Evolutionary conservation across 2,329 filamentous ascomycete species (phyloP).

Genomic region (Macroventuria anomochaeta): DNA sequence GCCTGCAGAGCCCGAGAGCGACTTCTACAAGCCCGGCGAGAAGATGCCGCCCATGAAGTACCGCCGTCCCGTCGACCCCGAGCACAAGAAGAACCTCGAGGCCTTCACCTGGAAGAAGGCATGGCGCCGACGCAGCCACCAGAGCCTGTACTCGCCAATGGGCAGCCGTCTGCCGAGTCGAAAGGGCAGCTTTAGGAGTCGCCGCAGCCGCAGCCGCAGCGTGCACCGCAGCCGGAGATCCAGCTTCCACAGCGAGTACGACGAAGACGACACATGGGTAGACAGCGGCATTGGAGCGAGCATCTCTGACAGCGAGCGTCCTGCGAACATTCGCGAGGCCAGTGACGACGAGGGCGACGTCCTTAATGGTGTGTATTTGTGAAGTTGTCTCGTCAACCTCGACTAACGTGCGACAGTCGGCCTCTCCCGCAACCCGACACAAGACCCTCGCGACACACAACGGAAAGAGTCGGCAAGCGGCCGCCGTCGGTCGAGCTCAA

Average conservation of each 20-base stretch:
- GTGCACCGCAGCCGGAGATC: slow-evolving; percentile 43
- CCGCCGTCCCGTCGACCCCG: slow-evolving; percentile 55
- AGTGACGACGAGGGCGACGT: slow-evolving; percentile 55
- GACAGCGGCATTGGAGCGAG: slow-evolving; percentile 47
- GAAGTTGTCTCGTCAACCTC: neutral
- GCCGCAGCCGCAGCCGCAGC: slow-evolving; percentile 40
- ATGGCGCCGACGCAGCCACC: slow-evolving; percentile 55
- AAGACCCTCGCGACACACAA: slow-evolving; percentile 39
- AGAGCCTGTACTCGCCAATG: slow-evolving; percentile 57
- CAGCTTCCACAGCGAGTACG: slow-evolving; percentile 41
- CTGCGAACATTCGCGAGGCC: slow-evolving; percentile 49
- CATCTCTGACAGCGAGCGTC: slow-evolving; percentile 39
- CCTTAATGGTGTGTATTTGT: slow-evolving; percentile 51
- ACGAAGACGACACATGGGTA: slow-evolving; percentile 46
- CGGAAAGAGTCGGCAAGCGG: slow-evolving; percentile 33
- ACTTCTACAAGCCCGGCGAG: slow-evolving; percentile 59
- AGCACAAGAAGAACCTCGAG: slow-evolving; percentile 59
- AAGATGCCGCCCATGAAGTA: slow-evolving; percentile 60
- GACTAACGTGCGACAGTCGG: slow-evolving; percentile 39
- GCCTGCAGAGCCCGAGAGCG: slow-evolving; percentile 49
- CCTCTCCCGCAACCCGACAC: slow-evolving; percentile 43
- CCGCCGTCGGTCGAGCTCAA: slow-evolving; percentile 41
- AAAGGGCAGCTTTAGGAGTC: slow-evolving; percentile 42
- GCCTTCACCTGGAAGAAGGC: slow-evolving; percentile 56
- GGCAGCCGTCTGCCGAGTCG: slow-evolving; percentile 55